Conservation (phyloP, 1,139 yeast species). For the Geotrichum reessii region DNA sequence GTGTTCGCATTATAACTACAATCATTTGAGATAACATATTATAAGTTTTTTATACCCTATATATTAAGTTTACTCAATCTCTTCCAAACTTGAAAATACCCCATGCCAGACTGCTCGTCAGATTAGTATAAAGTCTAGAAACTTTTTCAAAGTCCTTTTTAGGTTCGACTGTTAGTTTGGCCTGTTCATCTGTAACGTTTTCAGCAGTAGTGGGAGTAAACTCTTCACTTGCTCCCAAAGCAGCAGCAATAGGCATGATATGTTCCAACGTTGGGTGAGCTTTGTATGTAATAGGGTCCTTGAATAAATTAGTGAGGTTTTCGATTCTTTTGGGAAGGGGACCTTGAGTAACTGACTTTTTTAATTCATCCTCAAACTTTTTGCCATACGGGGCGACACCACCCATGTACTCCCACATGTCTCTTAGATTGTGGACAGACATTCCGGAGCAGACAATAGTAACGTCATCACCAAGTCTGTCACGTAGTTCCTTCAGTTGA, state of each 20-base stretch:
- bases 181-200: background rate
- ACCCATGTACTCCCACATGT: constrained; percentile 32
- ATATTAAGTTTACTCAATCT: background rate
- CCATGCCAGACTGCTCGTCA: constrained; percentile 15
- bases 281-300: constrained; percentile 2
- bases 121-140: constrained; percentile 5
- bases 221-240: constrained; percentile 9
- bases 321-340: background rate
- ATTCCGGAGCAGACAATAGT: constrained; percentile 62
- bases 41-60: too few relatives aligned
- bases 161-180: background rate
- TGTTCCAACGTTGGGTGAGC: constrained; percentile 19
- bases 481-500: constrained; percentile 48
- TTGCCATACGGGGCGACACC: constrained; percentile 42
- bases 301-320: constrained; percentile 7
- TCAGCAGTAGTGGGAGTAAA: background rate
- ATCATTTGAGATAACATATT: too few relatives aligned
- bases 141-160: constrained; percentile 9
- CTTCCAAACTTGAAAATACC: constrained; percentile 16
- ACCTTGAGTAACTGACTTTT: constrained; percentile 25
- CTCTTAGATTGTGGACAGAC: constrained; percentile 70
- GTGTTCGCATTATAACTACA: too few relatives aligned
- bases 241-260: constrained; percentile 17
- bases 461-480: constrained; percentile 40
- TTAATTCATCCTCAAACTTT: constrained; percentile 46